phyloP scores from a whole-genome alignment of 169 alveolate genomes.

The Cryptosporidium viatorum region DNA sequence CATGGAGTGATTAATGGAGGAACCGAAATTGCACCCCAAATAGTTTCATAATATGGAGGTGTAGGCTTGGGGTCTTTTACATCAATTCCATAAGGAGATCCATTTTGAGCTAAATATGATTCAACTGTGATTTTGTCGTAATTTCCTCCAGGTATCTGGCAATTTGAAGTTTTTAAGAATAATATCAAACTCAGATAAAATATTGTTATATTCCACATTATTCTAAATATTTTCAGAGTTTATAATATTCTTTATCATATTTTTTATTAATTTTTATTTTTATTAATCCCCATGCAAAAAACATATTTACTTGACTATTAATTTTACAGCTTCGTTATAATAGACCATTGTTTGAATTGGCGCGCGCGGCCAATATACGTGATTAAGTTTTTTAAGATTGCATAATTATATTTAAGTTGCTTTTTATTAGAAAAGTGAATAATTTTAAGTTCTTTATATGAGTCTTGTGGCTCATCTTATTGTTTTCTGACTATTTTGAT shows the following conservation, averaged over 20 bases:
- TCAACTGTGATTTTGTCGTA: slow-evolving; percentile 42
- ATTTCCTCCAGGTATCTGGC: slow-evolving; percentile 11
- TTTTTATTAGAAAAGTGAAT: neutral
- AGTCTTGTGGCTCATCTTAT: neutral
- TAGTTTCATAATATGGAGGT: slow-evolving; percentile 64
- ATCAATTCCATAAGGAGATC: slow-evolving; percentile 71
- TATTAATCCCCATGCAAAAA: slow-evolving; percentile 64
- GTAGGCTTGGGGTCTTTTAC: slow-evolving; percentile 34
- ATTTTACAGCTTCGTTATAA: neutral
- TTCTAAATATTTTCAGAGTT: neutral
- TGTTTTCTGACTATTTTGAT: neutral
- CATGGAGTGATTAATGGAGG: slow-evolving; percentile 63
- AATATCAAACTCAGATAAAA: slow-evolving; percentile 5
- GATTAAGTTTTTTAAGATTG: neutral
- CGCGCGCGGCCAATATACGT: slow-evolving; percentile 22
- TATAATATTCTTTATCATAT: neutral
- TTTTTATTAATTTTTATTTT: slow-evolving; percentile 5
- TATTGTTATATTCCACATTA: neutral
- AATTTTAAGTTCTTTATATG: neutral
- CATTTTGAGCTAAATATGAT: slow-evolving; percentile 55
- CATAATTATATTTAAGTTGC: neutral
- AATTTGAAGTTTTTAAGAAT: neutral
- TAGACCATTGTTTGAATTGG: neutral
- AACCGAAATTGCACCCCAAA: slow-evolving; percentile 68
- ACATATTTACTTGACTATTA: slow-evolving; percentile 29